phyloP scores from a whole-genome alignment of 2,329 filamentous ascomycete genomes.

The Aspergillus viridinutans region DNA sequence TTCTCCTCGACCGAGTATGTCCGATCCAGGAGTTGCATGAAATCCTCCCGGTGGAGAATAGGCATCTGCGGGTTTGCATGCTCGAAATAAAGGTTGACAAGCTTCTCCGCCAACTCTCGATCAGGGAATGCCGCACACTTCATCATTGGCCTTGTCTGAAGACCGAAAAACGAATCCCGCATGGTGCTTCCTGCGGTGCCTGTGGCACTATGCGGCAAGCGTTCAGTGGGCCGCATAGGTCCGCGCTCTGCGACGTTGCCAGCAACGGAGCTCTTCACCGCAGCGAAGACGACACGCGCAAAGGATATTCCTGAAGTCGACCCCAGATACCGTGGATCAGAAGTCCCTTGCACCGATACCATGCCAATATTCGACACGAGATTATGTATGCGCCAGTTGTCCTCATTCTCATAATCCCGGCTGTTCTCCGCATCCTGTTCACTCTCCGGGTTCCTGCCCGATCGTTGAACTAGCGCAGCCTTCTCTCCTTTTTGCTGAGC shows the following conservation, averaged over 20 bases:
- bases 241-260: constrained; percentile 59
- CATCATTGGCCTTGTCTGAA: constrained; percentile 86
- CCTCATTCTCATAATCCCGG: constrained; percentile 49
- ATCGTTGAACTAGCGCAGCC: constrained; percentile 11
- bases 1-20: constrained; percentile 68
- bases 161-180: constrained; percentile 94
- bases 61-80: constrained; percentile 96
- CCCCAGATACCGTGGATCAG: constrained; percentile 76
- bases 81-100: constrained; percentile 86
- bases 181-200: constrained; percentile 68
- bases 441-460: constrained; percentile 16
- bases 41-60: constrained; percentile 82
- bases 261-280: constrained; percentile 72
- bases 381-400: constrained; percentile 60
- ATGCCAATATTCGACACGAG: constrained; percentile 67
- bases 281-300: constrained; percentile 87
- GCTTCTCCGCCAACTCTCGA: constrained; percentile 64
- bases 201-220: constrained; percentile 46
- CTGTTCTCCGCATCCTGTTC: constrained; percentile 23
- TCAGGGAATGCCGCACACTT: constrained; percentile 80
- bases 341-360: constrained; percentile 71
- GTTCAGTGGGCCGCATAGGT: constrained; percentile 56
- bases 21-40: constrained; percentile 80
- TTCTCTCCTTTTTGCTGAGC: constrained; percentile 21
- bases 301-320: constrained; percentile 91